A percentile compares a stretch with the other conserved stretches of the same genome.
phyloP scores from a whole-genome alignment of 2,329 filamentous ascomycete genomes.

The Microdochium bolleyi region DNA sequence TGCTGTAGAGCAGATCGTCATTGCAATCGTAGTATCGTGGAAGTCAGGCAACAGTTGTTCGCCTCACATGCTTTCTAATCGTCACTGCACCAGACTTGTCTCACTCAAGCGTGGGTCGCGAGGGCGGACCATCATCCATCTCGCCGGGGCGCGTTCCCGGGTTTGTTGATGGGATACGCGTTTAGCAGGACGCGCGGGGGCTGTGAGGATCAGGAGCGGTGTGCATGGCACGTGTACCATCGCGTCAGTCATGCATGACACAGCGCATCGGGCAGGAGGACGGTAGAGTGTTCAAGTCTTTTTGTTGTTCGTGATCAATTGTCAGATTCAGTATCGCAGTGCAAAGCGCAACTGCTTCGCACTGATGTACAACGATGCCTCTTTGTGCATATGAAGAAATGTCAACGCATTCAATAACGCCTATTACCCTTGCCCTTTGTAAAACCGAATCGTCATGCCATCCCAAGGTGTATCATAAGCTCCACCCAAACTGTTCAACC shows the following conservation, averaged over 20 bases:
- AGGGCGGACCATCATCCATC: no score
- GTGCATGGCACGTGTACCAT: no score
- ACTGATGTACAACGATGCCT: conserved; percentile 33
- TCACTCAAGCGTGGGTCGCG: no score
- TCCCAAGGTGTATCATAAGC: conserved; percentile 31
- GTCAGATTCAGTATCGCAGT: conserved; percentile 24
- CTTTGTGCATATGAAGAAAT: conserved; percentile 14
- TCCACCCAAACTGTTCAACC: conserved; percentile 18
- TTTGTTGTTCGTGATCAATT: conserved; percentile 23
- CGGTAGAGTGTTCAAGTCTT: not conserved
- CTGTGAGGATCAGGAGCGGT: no score
- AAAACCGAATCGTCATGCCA: conserved; percentile 29
- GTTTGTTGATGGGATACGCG: no score
- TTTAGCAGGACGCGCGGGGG: no score
- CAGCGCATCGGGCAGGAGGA: no score
- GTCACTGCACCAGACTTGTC: no score
- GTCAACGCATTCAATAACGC: conserved; percentile 32
- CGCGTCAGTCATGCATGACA: no score
- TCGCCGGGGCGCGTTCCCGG: no score
- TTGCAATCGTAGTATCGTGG: not conserved
- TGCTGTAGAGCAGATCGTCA: conserved; percentile 20
- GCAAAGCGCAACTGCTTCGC: conserved; percentile 17
- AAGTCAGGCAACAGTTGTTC: not conserved
- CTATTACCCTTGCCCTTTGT: conserved; percentile 30
- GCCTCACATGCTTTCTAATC: not conserved